These are phyloP conservation scores for Fusarium sp. DNA, from an alignment of 2,329 filamentous ascomycete genomes.

Conservation along the genomic window DNA sequence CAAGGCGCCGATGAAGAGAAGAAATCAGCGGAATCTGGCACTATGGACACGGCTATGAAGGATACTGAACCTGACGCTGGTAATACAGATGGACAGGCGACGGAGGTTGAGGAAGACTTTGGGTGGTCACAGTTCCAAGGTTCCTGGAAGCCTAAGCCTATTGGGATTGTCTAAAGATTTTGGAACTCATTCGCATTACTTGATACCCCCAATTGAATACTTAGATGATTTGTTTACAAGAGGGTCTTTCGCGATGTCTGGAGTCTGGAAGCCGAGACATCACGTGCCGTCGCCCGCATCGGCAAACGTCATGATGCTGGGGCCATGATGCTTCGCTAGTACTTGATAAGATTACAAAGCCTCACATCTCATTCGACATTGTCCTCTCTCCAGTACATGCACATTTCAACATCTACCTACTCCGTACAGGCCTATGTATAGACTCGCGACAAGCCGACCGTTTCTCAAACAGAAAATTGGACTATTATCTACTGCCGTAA, in stretches of 20 bases:
- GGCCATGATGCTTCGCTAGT: slow-evolving; percentile 38
- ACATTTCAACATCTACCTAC: slow-evolving; percentile 6
- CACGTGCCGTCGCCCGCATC: slow-evolving; percentile 43
- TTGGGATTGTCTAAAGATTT: slow-evolving; percentile 64
- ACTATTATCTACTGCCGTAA: slow-evolving; percentile 41
- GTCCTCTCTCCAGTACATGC: slow-evolving; percentile 17
- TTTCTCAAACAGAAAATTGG: slow-evolving; percentile 53
- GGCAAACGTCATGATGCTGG: slow-evolving; percentile 44
- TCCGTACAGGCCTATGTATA: slow-evolving; percentile 58
- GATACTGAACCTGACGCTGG: slow-evolving; percentile 37
- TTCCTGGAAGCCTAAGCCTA: slow-evolving; percentile 71
- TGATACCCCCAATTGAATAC: slow-evolving; percentile 33
- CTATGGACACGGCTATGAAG: slow-evolving; percentile 25
- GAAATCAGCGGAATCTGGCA: slow-evolving; percentile 25
- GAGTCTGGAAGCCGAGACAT: slow-evolving; percentile 13
- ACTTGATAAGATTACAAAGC: slow-evolving; percentile 46
- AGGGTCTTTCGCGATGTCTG: background rate
- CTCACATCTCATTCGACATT: slow-evolving; percentile 43
- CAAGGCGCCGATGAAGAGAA: slow-evolving; percentile 24
- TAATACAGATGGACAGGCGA: slow-evolving; percentile 33
- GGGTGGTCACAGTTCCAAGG: slow-evolving; percentile 68
- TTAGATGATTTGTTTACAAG: background rate
- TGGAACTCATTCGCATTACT: background rate
- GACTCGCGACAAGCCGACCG: slow-evolving; percentile 57
- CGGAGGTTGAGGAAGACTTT: slow-evolving; percentile 38